phyloP scores from a whole-genome alignment of 176 grass and related monocot species.

The Phragmites australis region DNA sequence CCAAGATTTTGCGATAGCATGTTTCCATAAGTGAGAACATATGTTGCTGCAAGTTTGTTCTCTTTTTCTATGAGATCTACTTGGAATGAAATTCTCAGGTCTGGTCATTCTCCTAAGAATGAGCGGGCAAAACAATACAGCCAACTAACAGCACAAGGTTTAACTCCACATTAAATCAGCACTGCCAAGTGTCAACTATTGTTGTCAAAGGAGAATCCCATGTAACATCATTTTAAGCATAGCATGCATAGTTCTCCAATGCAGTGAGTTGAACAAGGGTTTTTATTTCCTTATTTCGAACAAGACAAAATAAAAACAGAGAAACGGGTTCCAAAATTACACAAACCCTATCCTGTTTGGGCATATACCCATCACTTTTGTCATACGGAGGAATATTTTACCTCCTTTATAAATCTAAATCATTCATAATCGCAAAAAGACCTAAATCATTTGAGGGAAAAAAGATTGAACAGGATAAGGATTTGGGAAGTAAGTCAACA shows the following conservation, averaged over 20 bases:
- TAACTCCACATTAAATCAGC: slow-evolving; percentile 2
- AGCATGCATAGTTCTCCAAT: neutral
- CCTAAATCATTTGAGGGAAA: neutral
- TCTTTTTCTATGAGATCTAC: neutral
- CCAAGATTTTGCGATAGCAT: neutral
- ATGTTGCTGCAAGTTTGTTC: neutral
- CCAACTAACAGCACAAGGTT: neutral
- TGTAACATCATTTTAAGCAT: neutral
- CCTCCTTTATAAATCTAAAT: neutral
- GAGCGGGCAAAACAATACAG: neutral
- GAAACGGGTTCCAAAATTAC: neutral
- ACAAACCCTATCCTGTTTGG: neutral
- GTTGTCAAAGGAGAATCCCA: neutral
- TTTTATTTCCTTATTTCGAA: neutral
- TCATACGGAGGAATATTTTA: neutral
- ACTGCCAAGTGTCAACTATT: neutral
- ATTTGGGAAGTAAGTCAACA: neutral
- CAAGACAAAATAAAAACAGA: neutral
- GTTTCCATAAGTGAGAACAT: neutral
- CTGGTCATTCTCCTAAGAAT: slow-evolving; percentile 1
- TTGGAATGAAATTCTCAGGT: neutral
- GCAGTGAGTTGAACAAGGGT: neutral
- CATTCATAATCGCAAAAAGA: too few relatives aligned
- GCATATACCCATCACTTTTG: neutral
- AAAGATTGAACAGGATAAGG: neutral